phyloP scores from a whole-genome alignment of 176 grass and related monocot species.

The bread wheat (Triticum aestivum) region IWGSC_CS_RefSeq_v2.1 NC_057805.1:5659277-5659776 shows the following conservation, averaged over 20 bases:
- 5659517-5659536: slow-evolving; percentile 26
- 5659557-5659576: slow-evolving; percentile 18
- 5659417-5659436: slow-evolving; percentile 41
- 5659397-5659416: too few species aligned
- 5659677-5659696: too few species aligned
- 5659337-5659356: slow-evolving; percentile 91
- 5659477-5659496: slow-evolving; percentile 84
- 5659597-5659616: too few species aligned
- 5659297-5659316: slow-evolving; percentile 96
- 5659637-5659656: too few species aligned
- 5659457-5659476: slow-evolving; percentile 97
- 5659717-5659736: too few species aligned
- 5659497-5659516: slow-evolving; percentile 53
- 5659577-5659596: too few species aligned
- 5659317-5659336: slow-evolving; percentile 85
- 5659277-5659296: slow-evolving; percentile 91
- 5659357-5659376: background rate
- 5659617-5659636: too few species aligned
- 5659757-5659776: too few species aligned
- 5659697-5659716: too few species aligned
- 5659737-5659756: too few species aligned
- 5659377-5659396: too few species aligned
- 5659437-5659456: slow-evolving; percentile 95
- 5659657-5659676: too few species aligned
- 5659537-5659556: slow-evolving; percentile 25